A percentile compares a stretch with the other conserved stretches of the same genome.
Conservation (phyloP, 78 protist species). For the Dictyostelium capitatum region DNA sequence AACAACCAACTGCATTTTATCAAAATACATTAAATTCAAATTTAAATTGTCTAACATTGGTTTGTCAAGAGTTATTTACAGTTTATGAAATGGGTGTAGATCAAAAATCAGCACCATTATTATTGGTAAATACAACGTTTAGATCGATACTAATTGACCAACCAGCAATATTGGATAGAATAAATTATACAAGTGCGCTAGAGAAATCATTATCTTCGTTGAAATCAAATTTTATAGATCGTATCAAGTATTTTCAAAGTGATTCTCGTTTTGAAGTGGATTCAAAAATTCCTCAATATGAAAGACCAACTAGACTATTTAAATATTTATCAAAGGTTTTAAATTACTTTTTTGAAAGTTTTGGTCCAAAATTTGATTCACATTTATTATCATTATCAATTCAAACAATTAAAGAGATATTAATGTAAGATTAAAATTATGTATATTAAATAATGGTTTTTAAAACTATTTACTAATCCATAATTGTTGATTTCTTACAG, state of each 20-base stretch:
- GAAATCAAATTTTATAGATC: background rate
- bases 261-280: background rate
- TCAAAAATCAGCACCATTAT: background rate
- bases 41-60: background rate
- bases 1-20: background rate
- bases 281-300: too few species aligned
- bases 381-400: background rate
- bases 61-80: background rate
- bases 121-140: background rate
- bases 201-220: background rate
- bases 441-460: background rate
- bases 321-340: background rate
- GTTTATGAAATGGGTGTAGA: background rate
- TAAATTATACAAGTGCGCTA: background rate
- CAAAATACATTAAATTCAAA: background rate
- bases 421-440: background rate
- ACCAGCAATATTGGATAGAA: background rate
- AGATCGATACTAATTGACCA: background rate
- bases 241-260: background rate
- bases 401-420: background rate
- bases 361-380: background rate
- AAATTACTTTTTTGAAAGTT: background rate
- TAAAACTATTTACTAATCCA: background rate
- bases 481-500: background rate
- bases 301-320: background rate